A percentile compares a stretch with the other conserved stretches of the same genome.
phyloP scores from a whole-genome alignment of 2,329 filamentous ascomycete species.

The Helicocarpus griseus region DNA sequence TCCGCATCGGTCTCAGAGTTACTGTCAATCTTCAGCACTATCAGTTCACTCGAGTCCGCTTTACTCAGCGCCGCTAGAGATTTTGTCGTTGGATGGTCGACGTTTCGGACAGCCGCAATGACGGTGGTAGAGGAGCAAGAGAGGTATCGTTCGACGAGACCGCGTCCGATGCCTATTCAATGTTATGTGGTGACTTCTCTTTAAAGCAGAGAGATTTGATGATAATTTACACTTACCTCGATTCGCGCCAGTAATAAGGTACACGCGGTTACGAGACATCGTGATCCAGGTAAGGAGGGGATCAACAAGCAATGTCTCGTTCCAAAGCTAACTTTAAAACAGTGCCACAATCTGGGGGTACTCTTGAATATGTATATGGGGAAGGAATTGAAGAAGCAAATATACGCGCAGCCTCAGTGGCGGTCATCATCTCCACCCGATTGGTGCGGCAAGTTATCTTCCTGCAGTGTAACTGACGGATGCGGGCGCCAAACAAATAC shows the following conservation, averaged over 20 bases:
- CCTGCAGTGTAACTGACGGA: too few species aligned
- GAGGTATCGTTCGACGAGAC: constrained; percentile 26
- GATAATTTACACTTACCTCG: constrained; percentile 16
- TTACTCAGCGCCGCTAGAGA: constrained; percentile 22
- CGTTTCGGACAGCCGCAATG: constrained; percentile 15
- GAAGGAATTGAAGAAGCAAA: too few species aligned
- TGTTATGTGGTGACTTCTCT: neutral
- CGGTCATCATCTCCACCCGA: too few species aligned
- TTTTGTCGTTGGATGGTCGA: constrained; percentile 6
- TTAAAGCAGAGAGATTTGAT: neutral
- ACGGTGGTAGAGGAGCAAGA: constrained; percentile 25
- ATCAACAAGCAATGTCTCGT: too few species aligned
- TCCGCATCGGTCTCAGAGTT: constrained; percentile 24
- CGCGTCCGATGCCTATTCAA: constrained; percentile 26
- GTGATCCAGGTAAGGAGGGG: neutral
- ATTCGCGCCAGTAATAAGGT: constrained; percentile 24
- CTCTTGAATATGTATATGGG: too few species aligned
- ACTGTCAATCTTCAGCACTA: constrained; percentile 37
- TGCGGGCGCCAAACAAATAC: too few species aligned
- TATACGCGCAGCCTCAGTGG: too few species aligned
- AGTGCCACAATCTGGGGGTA: too few species aligned
- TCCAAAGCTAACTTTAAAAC: too few species aligned
- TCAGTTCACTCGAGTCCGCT: constrained; percentile 26
- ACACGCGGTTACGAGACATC: neutral
- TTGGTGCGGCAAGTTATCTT: too few species aligned